Percentiles rank a stretch among this genome's conserved stretches.
Evolutionary conservation across 495 filamentous ascomycete species (phyloP).

Genomic region (Penicillium longicatenatum): DNA sequence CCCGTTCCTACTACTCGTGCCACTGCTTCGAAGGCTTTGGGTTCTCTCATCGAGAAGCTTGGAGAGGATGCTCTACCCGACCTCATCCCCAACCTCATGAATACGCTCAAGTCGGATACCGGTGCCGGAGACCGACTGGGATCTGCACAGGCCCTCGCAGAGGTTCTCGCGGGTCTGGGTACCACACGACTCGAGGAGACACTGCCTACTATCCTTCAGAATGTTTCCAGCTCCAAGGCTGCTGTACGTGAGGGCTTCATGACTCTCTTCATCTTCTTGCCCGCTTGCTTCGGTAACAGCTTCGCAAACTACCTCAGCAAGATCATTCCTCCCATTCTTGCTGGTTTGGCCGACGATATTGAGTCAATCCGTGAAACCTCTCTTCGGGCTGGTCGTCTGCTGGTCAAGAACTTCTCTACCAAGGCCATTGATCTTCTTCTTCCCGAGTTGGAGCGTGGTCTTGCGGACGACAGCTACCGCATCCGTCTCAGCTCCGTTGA

Average conservation of each 20-base stretch:
- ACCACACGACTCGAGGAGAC: slow-evolving; percentile 93
- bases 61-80: slow-evolving; percentile 96
- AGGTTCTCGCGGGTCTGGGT: slow-evolving; percentile 93
- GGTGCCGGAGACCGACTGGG: slow-evolving; percentile 93
- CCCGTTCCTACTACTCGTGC: slow-evolving; percentile 96
- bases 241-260: slow-evolving; percentile 97
- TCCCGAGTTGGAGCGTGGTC: slow-evolving; percentile 90
- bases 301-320: slow-evolving; percentile 94
- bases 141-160: slow-evolving; percentile 94
- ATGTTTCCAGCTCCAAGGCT: slow-evolving; percentile 87
- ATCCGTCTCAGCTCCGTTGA: slow-evolving; percentile 98
- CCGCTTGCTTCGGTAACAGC: slow-evolving; percentile 98
- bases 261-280: slow-evolving; percentile 98
- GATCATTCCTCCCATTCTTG: slow-evolving; percentile 94
- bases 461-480: slow-evolving; percentile 93
- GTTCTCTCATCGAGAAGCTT: slow-evolving; percentile 93
- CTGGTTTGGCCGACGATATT: slow-evolving; percentile 91
- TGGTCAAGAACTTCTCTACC: slow-evolving; percentile 97
- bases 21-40: slow-evolving; percentile 93
- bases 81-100: slow-evolving; percentile 96
- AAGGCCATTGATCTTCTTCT: slow-evolving; percentile 91
- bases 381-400: slow-evolving; percentile 83
- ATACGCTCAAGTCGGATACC: slow-evolving; percentile 94
- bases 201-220: slow-evolving; percentile 93
- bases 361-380: slow-evolving; percentile 95